Conservation (phyloP, 352 stramenopile genomes). For the Phytophthora hibernalis region DNA sequence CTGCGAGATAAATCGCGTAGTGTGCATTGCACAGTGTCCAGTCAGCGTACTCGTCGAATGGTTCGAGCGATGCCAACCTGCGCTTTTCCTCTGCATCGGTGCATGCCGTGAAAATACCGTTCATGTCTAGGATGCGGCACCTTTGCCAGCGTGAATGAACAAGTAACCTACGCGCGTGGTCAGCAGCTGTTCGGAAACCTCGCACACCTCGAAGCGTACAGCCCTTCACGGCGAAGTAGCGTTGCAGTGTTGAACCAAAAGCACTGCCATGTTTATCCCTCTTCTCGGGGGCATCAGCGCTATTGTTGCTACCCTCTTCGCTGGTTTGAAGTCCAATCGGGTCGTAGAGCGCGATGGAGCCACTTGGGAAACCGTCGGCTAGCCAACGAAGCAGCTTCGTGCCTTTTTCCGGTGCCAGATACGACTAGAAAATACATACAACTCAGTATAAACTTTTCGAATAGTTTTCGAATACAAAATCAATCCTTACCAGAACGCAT, state of each 20-base stretch:
- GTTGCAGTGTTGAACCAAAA: slow-evolving; percentile 60
- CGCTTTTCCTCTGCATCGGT: slow-evolving; percentile 49
- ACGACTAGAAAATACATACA: slow-evolving; percentile 48
- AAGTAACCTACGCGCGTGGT: slow-evolving; percentile 53
- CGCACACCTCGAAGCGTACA: slow-evolving; percentile 62
- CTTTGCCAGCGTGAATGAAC: slow-evolving; percentile 39
- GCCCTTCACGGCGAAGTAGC: slow-evolving; percentile 76
- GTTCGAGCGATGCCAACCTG: slow-evolving; percentile 57
- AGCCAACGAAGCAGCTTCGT: slow-evolving; percentile 60
- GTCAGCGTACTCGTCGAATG: slow-evolving; percentile 77
- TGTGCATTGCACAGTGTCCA: slow-evolving; percentile 72
- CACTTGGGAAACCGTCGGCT: slow-evolving; percentile 40
- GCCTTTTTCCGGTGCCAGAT: slow-evolving; percentile 60
- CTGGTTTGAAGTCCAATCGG: slow-evolving; percentile 51
- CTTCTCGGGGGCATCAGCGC: neutral
- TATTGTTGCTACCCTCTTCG: slow-evolving; percentile 6
- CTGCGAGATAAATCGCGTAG: slow-evolving; percentile 69
- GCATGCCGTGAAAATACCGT: slow-evolving; percentile 53
- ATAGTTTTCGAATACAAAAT: neutral
- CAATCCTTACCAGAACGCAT: slow-evolving; percentile 66
- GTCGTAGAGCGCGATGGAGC: slow-evolving; percentile 69
- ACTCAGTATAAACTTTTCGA: neutral
- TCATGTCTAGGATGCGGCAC: slow-evolving; percentile 71
- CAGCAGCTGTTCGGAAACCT: slow-evolving; percentile 42
- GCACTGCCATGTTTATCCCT: slow-evolving; percentile 21